Evolutionary conservation across 2,329 filamentous ascomycete genomes (phyloP), one percentile per base, ranked within the genome.

Genomic region (Cladophialophora chaetospira): DNA sequence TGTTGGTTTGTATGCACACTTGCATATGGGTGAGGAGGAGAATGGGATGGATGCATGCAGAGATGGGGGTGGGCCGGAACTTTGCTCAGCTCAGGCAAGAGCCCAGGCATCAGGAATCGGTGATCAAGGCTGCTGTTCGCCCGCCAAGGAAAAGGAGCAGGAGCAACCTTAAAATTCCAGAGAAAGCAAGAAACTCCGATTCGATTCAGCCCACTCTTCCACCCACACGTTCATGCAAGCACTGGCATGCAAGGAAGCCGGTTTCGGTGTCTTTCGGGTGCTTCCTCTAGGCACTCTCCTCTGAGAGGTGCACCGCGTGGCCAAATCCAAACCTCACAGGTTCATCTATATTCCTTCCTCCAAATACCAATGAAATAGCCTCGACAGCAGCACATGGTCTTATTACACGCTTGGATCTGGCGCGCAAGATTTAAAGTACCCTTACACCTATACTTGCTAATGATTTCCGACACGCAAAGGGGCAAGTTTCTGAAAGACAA

Each of bases 1-100:
- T 23, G 44, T 55, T 42, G 50, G n/a, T n/a, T 45, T 53, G 50
- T 45, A 28, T 47, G 42, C 42, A 48, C 35, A 51, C 31, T 40
- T 49, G 46, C 31, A 36, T 17, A 49, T 28, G 31, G 33, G 47
- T 33, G 47, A 50, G 33, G 47, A 40, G 23, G 31, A 38, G 33
- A 26, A 25, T n/a, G 46, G 13, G 31, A 50, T 40, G 47, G 45
- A 26, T 15, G 43, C 23, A n/a, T n/a, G 15, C 15, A 11, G 8
- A 51, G 35, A 19, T 23, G 23, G 17, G 35, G 35, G 36, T 25
- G 47, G 31, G 21, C 3, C 6, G n/a, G 33, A 25, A 31, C 9
- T 8, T 10, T 49, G 31, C 31, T 35, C 25, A 9, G 17, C 9
- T n/a, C 31, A 31, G 19, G 31, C 42, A n/a, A n/a, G n/a, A n/a